Evolutionary conservation across 1,284 basidiomycete genomes (phyloP).

Genomic region (Cryptococcus amylolentus): DNA sequence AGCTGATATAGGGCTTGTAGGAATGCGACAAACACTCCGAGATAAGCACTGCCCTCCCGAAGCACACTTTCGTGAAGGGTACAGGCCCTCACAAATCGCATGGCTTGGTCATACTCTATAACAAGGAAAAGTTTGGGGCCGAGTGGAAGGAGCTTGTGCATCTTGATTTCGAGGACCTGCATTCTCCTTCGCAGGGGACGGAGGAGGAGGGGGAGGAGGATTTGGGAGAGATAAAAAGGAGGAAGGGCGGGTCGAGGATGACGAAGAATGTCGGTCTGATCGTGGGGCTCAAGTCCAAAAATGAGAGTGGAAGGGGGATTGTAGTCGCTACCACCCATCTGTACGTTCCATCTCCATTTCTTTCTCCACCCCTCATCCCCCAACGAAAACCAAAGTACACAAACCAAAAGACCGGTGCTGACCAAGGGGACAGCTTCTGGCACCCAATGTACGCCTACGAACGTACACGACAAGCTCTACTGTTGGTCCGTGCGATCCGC

Average conservation of each 20-base stretch:
- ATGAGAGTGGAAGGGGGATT: constrained; percentile 51
- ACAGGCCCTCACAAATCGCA: constrained; percentile 71
- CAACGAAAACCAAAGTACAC: not conserved
- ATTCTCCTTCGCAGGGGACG: constrained; percentile 15
- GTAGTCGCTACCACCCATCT: constrained; percentile 64
- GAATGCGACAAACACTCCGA: constrained; percentile 62
- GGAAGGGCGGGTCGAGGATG: constrained; percentile 60
- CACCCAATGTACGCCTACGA: constrained; percentile 88
- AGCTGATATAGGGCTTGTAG: constrained; percentile 14
- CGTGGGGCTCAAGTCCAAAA: constrained; percentile 59
- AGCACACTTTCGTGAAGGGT: constrained; percentile 57
- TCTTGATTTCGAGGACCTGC: constrained; percentile 62
- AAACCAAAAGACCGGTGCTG: not conserved
- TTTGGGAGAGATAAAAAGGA: constrained; percentile 21
- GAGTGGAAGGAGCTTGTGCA: constrained; percentile 55
- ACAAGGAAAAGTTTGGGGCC: constrained; percentile 55
- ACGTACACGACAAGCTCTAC: constrained; percentile 61
- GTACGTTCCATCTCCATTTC: constrained; percentile 25
- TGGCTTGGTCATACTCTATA: constrained; percentile 75
- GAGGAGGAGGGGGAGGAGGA: constrained; percentile 22
- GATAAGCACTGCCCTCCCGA: constrained; percentile 58
- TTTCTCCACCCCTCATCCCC: not conserved
- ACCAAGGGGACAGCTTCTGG: constrained; percentile 64
- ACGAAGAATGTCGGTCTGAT: constrained; percentile 81
- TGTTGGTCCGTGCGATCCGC: constrained; percentile 63